phyloP scores from a whole-genome alignment of 106 monocot genomes.

The Apostasia shenzhenica region DNA sequence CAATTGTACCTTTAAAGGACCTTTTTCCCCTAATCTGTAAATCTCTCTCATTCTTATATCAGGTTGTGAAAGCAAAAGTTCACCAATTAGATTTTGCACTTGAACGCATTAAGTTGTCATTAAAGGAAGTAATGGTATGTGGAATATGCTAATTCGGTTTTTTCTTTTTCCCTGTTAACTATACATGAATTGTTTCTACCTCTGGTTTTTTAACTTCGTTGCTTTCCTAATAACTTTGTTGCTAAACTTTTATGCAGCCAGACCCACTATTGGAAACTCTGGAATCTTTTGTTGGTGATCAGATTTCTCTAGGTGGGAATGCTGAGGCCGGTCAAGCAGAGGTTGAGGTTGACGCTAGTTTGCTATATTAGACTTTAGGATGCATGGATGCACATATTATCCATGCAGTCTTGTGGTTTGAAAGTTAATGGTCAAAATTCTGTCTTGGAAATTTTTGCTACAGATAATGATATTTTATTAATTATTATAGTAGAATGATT shows the following conservation, averaged over 20 bases:
- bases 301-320: slow-evolving; percentile 32
- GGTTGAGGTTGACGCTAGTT: slow-evolving; percentile 46
- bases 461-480: too few relatives aligned
- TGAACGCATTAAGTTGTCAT: slow-evolving; percentile 71
- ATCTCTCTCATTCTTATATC: slow-evolving; percentile 9
- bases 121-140: slow-evolving; percentile 77
- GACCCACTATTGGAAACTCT: slow-evolving; percentile 65
- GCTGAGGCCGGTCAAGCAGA: slow-evolving; percentile 52
- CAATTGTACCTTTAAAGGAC: too few relatives aligned
- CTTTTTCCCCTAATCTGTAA: too few relatives aligned
- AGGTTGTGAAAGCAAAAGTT: slow-evolving; percentile 91
- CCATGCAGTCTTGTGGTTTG: too few relatives aligned
- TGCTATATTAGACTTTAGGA: too few relatives aligned
- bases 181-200: neutral
- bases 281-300: slow-evolving; percentile 72
- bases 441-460: too few relatives aligned
- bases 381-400: too few relatives aligned
- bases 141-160: neutral
- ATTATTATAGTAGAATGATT: too few relatives aligned
- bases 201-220: neutral
- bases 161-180: slow-evolving; percentile 2
- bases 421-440: too few relatives aligned
- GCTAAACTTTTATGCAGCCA: slow-evolving; percentile 41
- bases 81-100: slow-evolving; percentile 75
- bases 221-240: neutral